Evolutionary conservation across 306 rosid species (phyloP), one percentile per base, ranked within the genome.

Genomic region (Dryas drummondii): DNA sequence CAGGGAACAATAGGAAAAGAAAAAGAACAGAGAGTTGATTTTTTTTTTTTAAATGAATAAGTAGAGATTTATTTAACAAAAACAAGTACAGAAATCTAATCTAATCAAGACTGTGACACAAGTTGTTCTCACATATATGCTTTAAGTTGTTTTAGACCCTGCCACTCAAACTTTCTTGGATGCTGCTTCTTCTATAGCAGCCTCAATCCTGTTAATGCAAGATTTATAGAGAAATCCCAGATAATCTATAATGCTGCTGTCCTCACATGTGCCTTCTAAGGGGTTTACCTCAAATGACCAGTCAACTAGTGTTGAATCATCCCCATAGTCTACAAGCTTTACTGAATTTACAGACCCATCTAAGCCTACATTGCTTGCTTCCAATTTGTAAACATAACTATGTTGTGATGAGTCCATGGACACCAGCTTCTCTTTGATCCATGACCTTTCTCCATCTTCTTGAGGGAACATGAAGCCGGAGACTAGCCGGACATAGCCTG

Each of bases 401-500:
- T 70, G 76, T 69, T 85, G 61, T 75, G 87, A 72, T 46, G 87
- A 61, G 59, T 93, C 89, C 80, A 86, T 53, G 68, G 84, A 82
- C 48, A 93, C 67, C 81, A 93, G 72, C 86, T 80, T 91, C 87
- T 91, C 96, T 85, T 86, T 91, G 86, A 88, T 86, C 98, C 98
- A 91, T 68, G 98, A 86, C 74, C 96, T 88, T 54, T 88, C 97
- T 82, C 93, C 96, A 57, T 89, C 93, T 69, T 80, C 64, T 69
- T 87, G 91, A 15, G 96, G 93, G 80, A 93, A 93, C 89, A 93
- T 88, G 88, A 87, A 91, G 48, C 93, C 97, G 0, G 93, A 93
- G 16, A 88, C 84, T 26, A 88, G 46, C 68, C 97, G 69, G 42
- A 87, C 85, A 68, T 81, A 86, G 41, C 98, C 98, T 0, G 78